A percentile compares a stretch with the other conserved stretches of the same genome.
These are phyloP conservation scores for Homolaphlyctis polyrhiza DNA, from an alignment of 371 early-diverging fungal species.

Conservation along the genomic window DNA sequence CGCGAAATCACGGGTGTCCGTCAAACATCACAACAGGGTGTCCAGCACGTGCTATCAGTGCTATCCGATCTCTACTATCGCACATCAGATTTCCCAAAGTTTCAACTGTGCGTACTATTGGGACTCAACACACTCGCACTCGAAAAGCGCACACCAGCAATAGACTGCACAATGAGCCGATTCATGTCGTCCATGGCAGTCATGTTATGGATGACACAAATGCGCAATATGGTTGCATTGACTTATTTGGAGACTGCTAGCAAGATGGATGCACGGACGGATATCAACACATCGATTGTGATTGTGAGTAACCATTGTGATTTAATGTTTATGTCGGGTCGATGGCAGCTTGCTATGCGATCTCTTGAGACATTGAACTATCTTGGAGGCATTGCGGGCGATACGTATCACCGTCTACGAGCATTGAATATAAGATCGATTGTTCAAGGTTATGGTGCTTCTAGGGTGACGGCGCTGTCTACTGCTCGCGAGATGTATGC, in stretches of 20 bases:
- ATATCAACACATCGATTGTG: conserved; percentile 15
- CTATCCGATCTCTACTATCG: conserved; percentile 24
- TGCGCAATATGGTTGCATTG: conserved; percentile 1
- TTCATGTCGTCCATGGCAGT: conserved; percentile 17
- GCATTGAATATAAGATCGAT: conserved; percentile 16
- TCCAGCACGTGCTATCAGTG: conserved; percentile 15
- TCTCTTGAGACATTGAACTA: conserved; percentile 13
- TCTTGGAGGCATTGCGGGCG: conserved; percentile 19
- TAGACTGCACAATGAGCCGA: conserved; percentile 14
- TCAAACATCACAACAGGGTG: not conserved
- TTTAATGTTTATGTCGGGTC: conserved; percentile 24
- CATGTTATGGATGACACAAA: conserved; percentile 16
- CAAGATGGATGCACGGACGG: conserved; percentile 15
- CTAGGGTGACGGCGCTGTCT: conserved; percentile 7
- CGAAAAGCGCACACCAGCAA: conserved; percentile 16
- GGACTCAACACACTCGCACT: conserved; percentile 29
- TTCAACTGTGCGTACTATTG: conserved; percentile 20
- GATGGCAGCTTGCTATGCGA: conserved; percentile 15
- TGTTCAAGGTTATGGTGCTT: conserved; percentile 10
- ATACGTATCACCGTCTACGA: conserved; percentile 12
- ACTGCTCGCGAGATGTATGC: conserved; percentile 18
- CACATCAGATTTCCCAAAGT: conserved; percentile 6
- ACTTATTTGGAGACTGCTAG: conserved; percentile 25
- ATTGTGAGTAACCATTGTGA: conserved; percentile 10
- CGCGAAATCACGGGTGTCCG: not conserved